Evolutionary conservation across 2,329 filamentous ascomycete genomes (phyloP), one percentile per base, ranked within the genome.

Genomic region (Fusarium floridanum): DNA sequence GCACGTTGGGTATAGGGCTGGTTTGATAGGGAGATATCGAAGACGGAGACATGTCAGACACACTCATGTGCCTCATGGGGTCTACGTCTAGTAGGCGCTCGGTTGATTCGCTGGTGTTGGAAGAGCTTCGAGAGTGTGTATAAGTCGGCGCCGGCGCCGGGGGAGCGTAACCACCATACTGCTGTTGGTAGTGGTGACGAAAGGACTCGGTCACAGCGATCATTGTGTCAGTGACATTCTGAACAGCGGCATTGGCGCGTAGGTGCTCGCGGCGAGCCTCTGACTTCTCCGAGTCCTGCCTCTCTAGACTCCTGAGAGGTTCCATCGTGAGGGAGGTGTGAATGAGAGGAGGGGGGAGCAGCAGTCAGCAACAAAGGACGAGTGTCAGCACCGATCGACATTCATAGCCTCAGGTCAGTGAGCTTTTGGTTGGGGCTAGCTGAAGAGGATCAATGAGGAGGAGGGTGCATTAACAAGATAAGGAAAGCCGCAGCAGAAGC

Each of bases 121-220:
- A 79, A 11, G 70, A 70, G 53, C 60, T 79, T 61, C 75, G 72
- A 17, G 73, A 66, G 50, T 77, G 76, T 27, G 67, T 75, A 59
- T 77, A 78, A 70, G 77, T 71, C 32, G 70, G 70, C 59, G 73
- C 67, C 67, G 76, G 77, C 27, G 70, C 60, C n/a, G 57, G 24
- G 39, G 76, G 77, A 17, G 61, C 65, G 64, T 72, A 66, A 20
- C 66, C 73, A 37, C 61, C 36, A 66, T 75, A 53, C 37, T 71
- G 67, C 45, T 72, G 65, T 16, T 70, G 75, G 59, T 77, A 77
- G 27, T 76, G 77, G 61, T 76, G 71, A 11, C 75, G 75, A 53
- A 76, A 79, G 20, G 77, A 78, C 50, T 79, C 77, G 3, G 77
- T 79, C 24, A 76, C 75, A 16, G 77, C 77, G 43, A 79, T 75